Percentiles rank a stretch among this genome's conserved stretches.
Evolutionary conservation across 306 rosid species (phyloP).

Genomic region (Myrica gale): DNA sequence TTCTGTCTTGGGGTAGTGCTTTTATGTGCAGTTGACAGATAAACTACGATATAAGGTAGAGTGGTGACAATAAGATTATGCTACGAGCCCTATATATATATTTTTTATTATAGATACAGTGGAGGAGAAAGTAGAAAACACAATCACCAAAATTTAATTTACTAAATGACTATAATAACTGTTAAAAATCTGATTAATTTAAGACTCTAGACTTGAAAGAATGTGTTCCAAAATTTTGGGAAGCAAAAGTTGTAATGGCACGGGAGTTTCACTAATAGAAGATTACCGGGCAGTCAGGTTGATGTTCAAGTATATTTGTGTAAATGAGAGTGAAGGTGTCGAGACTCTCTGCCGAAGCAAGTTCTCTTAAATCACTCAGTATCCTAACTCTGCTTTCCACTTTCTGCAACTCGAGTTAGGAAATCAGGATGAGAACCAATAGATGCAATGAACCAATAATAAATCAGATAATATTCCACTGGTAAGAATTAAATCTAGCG

Average conservation of each 20-base stretch:
- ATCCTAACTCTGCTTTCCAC: constrained; percentile 79
- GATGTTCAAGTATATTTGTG: constrained; percentile 94
- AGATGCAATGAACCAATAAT: constrained; percentile 14
- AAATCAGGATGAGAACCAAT: constrained; percentile 15
- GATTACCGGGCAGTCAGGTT: constrained; percentile 97
- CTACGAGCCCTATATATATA: background rate
- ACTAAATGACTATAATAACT: no score
- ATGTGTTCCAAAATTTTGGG: background rate
- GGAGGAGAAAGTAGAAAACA: background rate
- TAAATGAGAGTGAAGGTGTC: constrained; percentile 85
- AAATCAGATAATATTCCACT: background rate
- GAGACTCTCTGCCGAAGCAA: constrained; percentile 95
- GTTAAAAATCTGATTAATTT: background rate
- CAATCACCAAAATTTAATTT: background rate
- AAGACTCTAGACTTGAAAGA: background rate
- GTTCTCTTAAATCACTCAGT: constrained; percentile 85
- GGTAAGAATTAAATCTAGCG: background rate
- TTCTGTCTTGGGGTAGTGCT: background rate
- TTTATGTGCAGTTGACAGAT: background rate
- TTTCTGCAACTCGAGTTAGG: constrained; percentile 55
- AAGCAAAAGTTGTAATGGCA: background rate
- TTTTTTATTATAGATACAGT: background rate
- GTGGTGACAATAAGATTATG: background rate
- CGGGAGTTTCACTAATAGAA: background rate
- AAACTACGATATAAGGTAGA: background rate